These are phyloP conservation scores for Monosporascus sp. DNA, from an alignment of 2,329 filamentous ascomycete species.

Conservation along the genomic window DNA sequence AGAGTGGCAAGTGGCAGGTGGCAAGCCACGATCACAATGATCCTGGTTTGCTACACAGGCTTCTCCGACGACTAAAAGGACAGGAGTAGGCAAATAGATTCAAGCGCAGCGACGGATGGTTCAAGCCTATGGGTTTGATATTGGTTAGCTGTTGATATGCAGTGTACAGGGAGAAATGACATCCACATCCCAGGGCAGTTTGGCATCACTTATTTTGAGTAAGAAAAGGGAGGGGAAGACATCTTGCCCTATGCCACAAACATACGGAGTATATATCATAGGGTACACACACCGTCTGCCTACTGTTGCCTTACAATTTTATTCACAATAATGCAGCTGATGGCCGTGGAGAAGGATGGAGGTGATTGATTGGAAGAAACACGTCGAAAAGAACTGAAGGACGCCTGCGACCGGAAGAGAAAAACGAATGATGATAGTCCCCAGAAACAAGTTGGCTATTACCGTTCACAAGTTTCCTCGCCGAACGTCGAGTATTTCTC, in stretches of 20 bases:
- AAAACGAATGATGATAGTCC: conserved; percentile 34
- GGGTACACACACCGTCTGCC: background rate
- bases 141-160: background rate
- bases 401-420: conserved; percentile 50
- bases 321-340: background rate
- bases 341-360: background rate
- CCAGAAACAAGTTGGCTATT: conserved; percentile 38
- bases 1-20: conserved; percentile 3
- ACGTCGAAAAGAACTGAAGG: conserved; percentile 35
- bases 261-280: too few relatives aligned
- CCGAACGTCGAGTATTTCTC: conserved; percentile 20
- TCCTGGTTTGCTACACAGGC: conserved; percentile 9
- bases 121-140: background rate
- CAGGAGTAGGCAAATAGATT: background rate
- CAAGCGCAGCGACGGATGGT: background rate
- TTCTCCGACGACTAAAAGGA: conserved; percentile 1
- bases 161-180: background rate
- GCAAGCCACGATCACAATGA: conserved; percentile 12
- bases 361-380: background rate
- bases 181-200: background rate
- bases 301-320: background rate
- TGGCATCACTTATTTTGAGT: background rate
- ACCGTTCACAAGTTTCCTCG: conserved; percentile 33
- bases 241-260: too few relatives aligned
- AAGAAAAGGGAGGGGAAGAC: background rate